phyloP scores from a whole-genome alignment of 2,329 filamentous ascomycete genomes.

The Fusarium azukiicola region DNA sequence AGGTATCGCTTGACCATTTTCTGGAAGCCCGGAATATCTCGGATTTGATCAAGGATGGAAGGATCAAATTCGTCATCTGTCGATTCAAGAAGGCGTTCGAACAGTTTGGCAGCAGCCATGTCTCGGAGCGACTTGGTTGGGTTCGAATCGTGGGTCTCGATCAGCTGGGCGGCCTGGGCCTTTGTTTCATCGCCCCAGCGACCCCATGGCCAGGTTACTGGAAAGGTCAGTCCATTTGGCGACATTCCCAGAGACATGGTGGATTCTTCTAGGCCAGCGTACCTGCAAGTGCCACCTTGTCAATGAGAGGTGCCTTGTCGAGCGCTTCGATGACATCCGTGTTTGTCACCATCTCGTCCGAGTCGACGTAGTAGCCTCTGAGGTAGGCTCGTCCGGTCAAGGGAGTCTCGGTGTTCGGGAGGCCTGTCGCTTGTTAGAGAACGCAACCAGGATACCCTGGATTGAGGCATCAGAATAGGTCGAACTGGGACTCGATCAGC shows the following conservation, averaged over 20 bases:
- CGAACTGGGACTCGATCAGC: not conserved
- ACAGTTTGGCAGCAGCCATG: slow-evolving; percentile 10
- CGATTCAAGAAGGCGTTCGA: slow-evolving; percentile 1
- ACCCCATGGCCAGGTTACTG: slow-evolving; percentile 31
- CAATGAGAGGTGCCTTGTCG: slow-evolving; percentile 19
- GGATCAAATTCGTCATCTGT: slow-evolving; percentile 9
- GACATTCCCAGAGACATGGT: too few relatives aligned
- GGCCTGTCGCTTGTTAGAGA: not conserved
- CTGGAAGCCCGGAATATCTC: slow-evolving; percentile 8
- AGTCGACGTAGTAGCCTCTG: not conserved
- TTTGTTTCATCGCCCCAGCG: not conserved
- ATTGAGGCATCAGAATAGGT: not conserved
- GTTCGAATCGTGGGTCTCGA: not conserved
- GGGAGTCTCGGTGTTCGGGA: not conserved
- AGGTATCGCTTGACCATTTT: slow-evolving; percentile 9
- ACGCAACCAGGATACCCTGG: not conserved
- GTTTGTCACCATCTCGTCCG: not conserved
- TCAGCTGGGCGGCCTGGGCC: not conserved
- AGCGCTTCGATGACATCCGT: slow-evolving; percentile 6
- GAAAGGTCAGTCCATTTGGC: not conserved
- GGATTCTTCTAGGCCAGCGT: not conserved
- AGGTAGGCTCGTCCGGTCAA: slow-evolving; percentile 3
- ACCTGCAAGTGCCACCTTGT: slow-evolving; percentile 17
- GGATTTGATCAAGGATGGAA: slow-evolving; percentile 3
- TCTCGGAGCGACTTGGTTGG: slow-evolving; percentile 13